Conservation (phyloP, 2,329 filamentous ascomycete genomes). For the Hymenoscyphus fructigenus region DNA sequence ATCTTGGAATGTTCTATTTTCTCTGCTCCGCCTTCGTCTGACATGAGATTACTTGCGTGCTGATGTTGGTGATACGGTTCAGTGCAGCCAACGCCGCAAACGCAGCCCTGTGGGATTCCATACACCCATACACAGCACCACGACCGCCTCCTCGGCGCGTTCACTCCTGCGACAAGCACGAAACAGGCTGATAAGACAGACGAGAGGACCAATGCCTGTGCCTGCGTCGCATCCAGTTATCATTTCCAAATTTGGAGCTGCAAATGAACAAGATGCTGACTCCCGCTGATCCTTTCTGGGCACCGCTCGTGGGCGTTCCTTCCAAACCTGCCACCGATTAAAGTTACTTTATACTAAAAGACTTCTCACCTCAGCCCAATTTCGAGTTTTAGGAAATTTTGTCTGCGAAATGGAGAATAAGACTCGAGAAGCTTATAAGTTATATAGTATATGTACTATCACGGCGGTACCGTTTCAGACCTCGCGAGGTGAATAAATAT, state of each 20-base stretch:
- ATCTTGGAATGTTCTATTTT: background rate
- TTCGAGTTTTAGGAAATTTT: background rate
- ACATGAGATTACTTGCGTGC: background rate
- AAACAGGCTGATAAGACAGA: background rate
- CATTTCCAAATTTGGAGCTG: background rate
- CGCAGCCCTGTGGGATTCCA: background rate
- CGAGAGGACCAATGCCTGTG: background rate
- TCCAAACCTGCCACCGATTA: background rate
- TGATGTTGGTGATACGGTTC: background rate
- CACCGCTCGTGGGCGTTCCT: background rate
- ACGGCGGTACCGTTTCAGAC: too few relatives aligned
- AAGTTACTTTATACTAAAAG: background rate
- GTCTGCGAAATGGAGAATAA: background rate
- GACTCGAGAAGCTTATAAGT: too few relatives aligned
- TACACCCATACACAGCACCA: too few relatives aligned
- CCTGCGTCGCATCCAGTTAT: background rate
- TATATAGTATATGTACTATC: too few relatives aligned
- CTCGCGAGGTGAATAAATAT: too few relatives aligned
- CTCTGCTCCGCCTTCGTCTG: background rate
- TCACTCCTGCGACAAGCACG: background rate
- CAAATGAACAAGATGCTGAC: background rate
- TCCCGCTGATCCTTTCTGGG: background rate
- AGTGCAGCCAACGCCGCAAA: background rate
- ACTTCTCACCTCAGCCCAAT: background rate
- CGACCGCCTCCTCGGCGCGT: too few relatives aligned